Evolutionary conservation across 2,329 filamentous ascomycete genomes (phyloP).

Genomic region (Lecanicillium sp.): DNA sequence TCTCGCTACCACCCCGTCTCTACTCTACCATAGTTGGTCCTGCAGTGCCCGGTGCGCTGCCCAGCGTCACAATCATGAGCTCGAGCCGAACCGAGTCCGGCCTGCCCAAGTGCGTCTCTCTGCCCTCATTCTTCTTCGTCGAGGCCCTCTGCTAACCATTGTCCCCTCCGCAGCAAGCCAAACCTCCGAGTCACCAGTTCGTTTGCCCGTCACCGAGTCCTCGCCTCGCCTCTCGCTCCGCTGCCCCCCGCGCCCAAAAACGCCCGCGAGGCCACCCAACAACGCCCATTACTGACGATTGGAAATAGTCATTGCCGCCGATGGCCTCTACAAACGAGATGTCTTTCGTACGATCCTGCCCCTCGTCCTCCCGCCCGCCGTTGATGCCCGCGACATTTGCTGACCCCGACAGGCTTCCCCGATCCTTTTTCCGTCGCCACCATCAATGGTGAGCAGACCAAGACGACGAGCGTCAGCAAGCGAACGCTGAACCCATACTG

Average conservation of each 20-base stretch:
- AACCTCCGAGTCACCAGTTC: slow-evolving; percentile 93
- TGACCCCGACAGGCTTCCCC: slow-evolving; percentile 67
- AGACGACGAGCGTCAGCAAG: slow-evolving; percentile 96
- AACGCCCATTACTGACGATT: slow-evolving; percentile 31
- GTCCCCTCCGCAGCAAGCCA: slow-evolving; percentile 52
- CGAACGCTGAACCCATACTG: slow-evolving; percentile 98
- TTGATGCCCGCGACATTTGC: slow-evolving; percentile 13
- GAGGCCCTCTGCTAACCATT: slow-evolving; percentile 25
- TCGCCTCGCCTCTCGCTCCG: slow-evolving; percentile 3
- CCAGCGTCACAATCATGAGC: slow-evolving; percentile 17
- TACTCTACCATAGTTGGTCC: not conserved
- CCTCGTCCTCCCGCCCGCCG: slow-evolving; percentile 21
- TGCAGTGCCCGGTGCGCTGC: slow-evolving; percentile 13
- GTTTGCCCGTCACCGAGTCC: slow-evolving; percentile 28
- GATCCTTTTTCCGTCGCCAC: slow-evolving; percentile 98
- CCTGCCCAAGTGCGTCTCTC: slow-evolving; percentile 28
- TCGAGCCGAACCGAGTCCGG: slow-evolving; percentile 31
- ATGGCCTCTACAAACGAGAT: slow-evolving; percentile 98
- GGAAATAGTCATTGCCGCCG: slow-evolving; percentile 90
- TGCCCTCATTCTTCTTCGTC: slow-evolving; percentile 13
- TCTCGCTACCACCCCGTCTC: slow-evolving; percentile 2
- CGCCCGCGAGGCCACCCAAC: slow-evolving; percentile 1
- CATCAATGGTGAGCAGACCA: slow-evolving; percentile 94
- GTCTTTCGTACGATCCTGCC: slow-evolving; percentile 74
- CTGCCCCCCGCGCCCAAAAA: not conserved